Evolutionary conservation across 2,329 filamentous ascomycete species (phyloP).

Genomic region (Alternaria ethzedia): DNA sequence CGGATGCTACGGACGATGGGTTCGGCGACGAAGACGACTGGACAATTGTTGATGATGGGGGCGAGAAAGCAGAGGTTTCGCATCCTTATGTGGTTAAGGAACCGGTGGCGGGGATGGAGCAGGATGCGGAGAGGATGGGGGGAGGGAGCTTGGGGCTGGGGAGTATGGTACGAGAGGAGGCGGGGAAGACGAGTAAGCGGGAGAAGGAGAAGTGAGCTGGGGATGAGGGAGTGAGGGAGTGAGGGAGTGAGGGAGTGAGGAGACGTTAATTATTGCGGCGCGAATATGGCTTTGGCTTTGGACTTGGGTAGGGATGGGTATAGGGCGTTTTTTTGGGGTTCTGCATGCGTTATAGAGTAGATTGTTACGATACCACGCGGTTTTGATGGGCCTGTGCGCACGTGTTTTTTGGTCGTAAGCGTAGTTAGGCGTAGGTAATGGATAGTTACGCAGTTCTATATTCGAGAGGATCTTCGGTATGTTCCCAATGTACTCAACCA

Average conservation of each 20-base stretch:
- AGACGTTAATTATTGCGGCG: background rate
- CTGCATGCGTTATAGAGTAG: constrained; percentile 3
- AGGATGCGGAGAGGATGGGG: constrained; percentile 30
- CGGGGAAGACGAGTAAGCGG: constrained; percentile 12
- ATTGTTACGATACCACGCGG: background rate
- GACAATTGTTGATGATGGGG: constrained; percentile 81
- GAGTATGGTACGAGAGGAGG: constrained; percentile 39
- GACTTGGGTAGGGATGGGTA: background rate
- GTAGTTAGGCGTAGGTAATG: background rate
- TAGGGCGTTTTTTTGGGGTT: constrained; percentile 6
- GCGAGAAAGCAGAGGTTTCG: constrained; percentile 46
- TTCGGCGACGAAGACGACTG: constrained; percentile 87
- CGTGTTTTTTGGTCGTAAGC: background rate
- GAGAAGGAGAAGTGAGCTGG: constrained; percentile 14
- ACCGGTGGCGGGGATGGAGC: constrained; percentile 26
- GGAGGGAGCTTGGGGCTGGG: constrained; percentile 35
- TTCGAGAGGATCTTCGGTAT: too few relatives aligned
- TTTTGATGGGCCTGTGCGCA: background rate
- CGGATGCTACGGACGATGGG: constrained; percentile 62
- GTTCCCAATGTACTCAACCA: too few relatives aligned
- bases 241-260: background rate
- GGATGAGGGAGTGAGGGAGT: background rate
- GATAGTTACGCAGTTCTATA: background rate
- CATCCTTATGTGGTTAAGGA: constrained; percentile 31
- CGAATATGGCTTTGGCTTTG: background rate